Base-by-base conservation (phyloP, 192 early-diverging fungal genomes). In the Paraglomus brasilianum region DNA sequence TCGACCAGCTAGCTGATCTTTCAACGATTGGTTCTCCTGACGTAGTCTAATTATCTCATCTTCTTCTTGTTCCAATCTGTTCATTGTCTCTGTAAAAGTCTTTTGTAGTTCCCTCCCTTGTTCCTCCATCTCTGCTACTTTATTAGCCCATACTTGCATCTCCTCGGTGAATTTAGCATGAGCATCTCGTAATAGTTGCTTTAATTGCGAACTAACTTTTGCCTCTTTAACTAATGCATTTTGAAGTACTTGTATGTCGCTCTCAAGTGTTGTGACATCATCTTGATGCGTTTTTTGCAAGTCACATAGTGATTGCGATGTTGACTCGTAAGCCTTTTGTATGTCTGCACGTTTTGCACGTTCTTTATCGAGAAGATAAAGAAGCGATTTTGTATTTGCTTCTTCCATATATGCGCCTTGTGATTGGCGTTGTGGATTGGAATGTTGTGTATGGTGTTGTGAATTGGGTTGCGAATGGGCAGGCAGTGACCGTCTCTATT, bases 91-190 rank as follows among this genome's bases (percentile, higher is more conserved):
- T 19, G 30, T 21, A 57, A 69, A 69, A 10, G 67, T 57, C 39
- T 55, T 38, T 57, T 69, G 67, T 36, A 69, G 47, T 69, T 69
- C 67, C 19, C 45, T 69, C n/a, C 67, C 67, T 69, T 69, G 67
- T n/a, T n/a, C 17, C 21, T 69, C 67, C 24, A 69, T 55, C 10
- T 45, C 53, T 15, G 38, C 36, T 19, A 69, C 67, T 69, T 69
- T 69, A 45, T 7, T 21, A 21, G 52, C 50, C 67, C 67, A 69
- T 5, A 5, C 40, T 36, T 69, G 51, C 67, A 69, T 69, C 17
- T 69, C 67, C 5, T 69, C 52, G 7, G 22, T 22, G 17, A 69
- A 69, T 69, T 69, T 69, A 5, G 40, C 43, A 17, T 19, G 53
- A 46, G 67, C 15, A 19, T 69, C 67, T 14, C 40, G 39, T 21